Percentiles rank a stretch among this genome's conserved stretches.
phyloP scores from a whole-genome alignment of 441 rosid species.

The Populus hybrid region DNA sequence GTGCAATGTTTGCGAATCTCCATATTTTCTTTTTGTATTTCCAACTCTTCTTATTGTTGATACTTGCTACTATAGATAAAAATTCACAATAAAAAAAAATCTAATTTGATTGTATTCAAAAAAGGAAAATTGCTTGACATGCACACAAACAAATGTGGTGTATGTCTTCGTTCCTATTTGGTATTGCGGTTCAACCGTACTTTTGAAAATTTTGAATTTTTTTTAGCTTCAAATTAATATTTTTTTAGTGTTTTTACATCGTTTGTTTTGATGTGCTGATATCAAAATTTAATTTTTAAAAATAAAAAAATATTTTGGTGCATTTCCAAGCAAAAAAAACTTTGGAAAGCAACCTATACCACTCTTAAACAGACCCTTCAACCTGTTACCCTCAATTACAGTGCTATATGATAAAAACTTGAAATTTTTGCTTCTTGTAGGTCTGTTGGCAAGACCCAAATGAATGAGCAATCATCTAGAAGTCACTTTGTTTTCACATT shows the following conservation, averaged over 20 bases:
- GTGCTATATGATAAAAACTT: background rate
- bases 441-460: constrained; percentile 93
- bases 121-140: background rate
- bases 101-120: background rate
- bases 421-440: constrained; percentile 30
- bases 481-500: constrained; percentile 97
- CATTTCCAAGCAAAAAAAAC: no score
- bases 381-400: background rate
- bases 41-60: background rate
- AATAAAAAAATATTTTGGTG: no score
- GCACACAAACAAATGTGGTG: background rate
- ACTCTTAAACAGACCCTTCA: background rate
- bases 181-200: no score
- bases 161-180: background rate
- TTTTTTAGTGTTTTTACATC: no score
- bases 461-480: constrained; percentile 98
- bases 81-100: background rate
- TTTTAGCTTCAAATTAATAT: no score
- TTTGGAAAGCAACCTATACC: background rate
- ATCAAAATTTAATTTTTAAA: no score
- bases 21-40: background rate
- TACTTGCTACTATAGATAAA: background rate
- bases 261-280: no score
- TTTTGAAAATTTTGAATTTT: no score
- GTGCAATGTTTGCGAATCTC: background rate